Evolutionary conservation across 345 rosid genomes (phyloP), one percentile per base, ranked within the genome.

Genomic region (Nephelium lappaceum): DNA sequence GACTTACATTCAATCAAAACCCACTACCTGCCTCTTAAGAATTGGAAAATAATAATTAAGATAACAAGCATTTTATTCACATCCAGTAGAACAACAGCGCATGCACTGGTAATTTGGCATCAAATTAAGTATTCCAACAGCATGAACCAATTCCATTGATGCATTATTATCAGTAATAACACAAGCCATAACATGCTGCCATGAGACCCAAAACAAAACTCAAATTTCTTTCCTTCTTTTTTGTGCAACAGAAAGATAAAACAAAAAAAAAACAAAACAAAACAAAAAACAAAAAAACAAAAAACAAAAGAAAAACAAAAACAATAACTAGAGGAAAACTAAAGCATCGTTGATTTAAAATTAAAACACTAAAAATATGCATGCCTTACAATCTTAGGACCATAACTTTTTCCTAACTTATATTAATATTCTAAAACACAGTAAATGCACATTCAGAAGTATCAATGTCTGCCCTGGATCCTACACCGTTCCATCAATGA

Each of bases 31-130:
- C 72, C 42, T 67, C 76, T 68, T 47, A 75, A 68, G 38, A 24
- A 69, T 21, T 38, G 47, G 25, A 80, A 83, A 78, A 76, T 77
- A 78, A 78, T 31, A 41, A 51, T 57, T 8, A 51, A 36, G 19
- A 49, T 2, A 51, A 75, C n/a, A 74, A 43, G 69, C 61, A 21
- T 42, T 61, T 24, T 16, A 41, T 63, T 18, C 18, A 55, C 12
- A 24, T 74, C 58, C 69, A 8, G 36, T 3, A 5, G 4, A 62
- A 47, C 25, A 51, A 41, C n/a, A 25, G 36, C 38, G 9, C 62
- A 61, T 0, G 3, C 36, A 2, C 67, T 58, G 2, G 21, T 61
- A 75, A 58, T 15, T 53, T 67, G 21, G 2, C 27, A 39, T 19
- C 36, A 7, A 66, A 66, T 10, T 60, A 5, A 51, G 58, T 18